These are phyloP conservation scores for Fomes fomentarius DNA, from an alignment of 1,284 basidiomycete genomes.

Conservation along the genomic window DNA sequence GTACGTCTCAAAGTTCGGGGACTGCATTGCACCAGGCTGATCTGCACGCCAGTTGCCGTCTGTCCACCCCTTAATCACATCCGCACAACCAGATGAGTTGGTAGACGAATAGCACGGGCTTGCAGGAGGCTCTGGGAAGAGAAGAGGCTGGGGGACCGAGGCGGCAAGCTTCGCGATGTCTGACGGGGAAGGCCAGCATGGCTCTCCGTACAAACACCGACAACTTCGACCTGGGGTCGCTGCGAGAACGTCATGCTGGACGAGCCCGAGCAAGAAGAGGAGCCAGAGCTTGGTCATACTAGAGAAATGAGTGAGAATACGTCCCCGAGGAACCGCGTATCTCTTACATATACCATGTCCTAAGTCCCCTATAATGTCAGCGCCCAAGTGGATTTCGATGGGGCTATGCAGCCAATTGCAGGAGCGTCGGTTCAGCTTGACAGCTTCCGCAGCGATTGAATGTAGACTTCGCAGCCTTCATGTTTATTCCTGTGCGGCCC, in stretches of 20 bases:
- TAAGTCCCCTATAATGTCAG: too few species aligned
- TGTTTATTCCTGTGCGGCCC: too few species aligned
- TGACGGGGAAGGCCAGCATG: slow-evolving; percentile 45
- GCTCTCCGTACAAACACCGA: slow-evolving; percentile 33
- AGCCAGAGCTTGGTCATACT: neutral
- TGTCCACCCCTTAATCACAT: slow-evolving; percentile 30
- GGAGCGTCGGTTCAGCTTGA: too few species aligned
- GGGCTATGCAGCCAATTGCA: too few species aligned
- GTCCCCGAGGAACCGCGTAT: too few species aligned
- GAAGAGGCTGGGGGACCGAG: slow-evolving; percentile 41
- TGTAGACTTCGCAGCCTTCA: too few species aligned
- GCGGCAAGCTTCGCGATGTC: slow-evolving; percentile 38
- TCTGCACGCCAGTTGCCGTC: slow-evolving; percentile 45
- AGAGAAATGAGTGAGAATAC: too few species aligned
- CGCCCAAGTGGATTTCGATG: too few species aligned
- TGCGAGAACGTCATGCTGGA: too few species aligned
- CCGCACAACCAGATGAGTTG: slow-evolving; percentile 38
- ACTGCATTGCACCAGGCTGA: slow-evolving; percentile 44
- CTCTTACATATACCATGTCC: too few species aligned
- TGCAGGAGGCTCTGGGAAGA: slow-evolving; percentile 40
- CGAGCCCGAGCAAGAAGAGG: neutral
- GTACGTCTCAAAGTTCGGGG: slow-evolving; percentile 44
- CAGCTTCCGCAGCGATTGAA: too few species aligned
- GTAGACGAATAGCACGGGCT: slow-evolving; percentile 39
- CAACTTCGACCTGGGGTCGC: slow-evolving; percentile 11